Conservation (phyloP, 345 rosid genomes). For the Aurinia saxatilis region DNA sequence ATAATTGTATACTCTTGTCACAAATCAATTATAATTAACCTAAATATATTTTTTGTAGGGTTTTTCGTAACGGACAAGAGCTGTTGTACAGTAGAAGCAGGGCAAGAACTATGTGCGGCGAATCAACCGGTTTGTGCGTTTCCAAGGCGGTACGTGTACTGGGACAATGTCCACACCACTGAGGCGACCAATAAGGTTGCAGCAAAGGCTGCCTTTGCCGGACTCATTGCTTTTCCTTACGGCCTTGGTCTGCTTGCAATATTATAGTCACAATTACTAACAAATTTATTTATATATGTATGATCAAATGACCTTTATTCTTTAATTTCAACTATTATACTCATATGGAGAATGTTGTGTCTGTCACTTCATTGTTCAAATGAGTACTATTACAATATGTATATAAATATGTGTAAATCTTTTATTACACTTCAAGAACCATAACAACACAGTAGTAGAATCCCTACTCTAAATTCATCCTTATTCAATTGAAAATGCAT, state of each 20-base stretch:
- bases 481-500: constrained; percentile 9
- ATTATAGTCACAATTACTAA: not conserved
- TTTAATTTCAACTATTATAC: not conserved
- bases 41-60: constrained; percentile 8
- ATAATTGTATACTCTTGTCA: too few relatives aligned
- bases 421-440: constrained; percentile 1
- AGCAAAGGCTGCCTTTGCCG: constrained; percentile 14
- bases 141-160: constrained; percentile 16
- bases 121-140: constrained; percentile 7
- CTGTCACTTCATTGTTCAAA: too few relatives aligned
- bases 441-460: not conserved
- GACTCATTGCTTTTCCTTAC: constrained; percentile 15
- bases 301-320: not conserved
- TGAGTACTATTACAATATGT: not conserved
- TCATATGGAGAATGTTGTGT: too few relatives aligned
- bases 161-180: constrained; percentile 33
- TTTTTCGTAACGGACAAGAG: not conserved
- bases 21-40: too few relatives aligned
- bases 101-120: constrained; percentile 19
- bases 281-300: too few relatives aligned
- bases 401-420: not conserved
- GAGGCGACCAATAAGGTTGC: constrained; percentile 5
- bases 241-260: constrained; percentile 2
- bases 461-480: not conserved
- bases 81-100: constrained; percentile 24